Evolutionary conservation across 495 filamentous ascomycete genomes (phyloP), one percentile per base, ranked within the genome.

Genomic region (Bryoglossum gracile): DNA sequence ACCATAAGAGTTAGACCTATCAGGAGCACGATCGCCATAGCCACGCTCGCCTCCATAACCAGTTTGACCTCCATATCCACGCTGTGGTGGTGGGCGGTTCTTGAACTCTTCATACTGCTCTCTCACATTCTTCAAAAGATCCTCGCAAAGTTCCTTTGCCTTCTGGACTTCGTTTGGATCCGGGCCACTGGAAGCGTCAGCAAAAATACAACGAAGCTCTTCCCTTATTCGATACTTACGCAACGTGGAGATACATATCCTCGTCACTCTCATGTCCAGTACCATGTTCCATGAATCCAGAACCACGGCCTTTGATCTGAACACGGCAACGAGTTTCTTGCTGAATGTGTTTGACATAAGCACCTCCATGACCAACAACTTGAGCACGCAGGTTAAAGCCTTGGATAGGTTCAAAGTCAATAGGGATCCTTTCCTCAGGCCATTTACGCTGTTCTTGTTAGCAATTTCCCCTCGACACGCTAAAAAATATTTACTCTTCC

Each of bases 371-470:
- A 16, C 92, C 92, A 43, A 98, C 92, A 36, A 98, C 89, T 58
- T 95, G 87, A 36, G 92, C 92, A 47, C 92, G 81, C 35, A 97
- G 73, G 54, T 98, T 98, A 69, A 98, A 98, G n/a, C 92, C 92
- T 17, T 82, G 86, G 38, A 95, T 79, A 1, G 89, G 84, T 51
- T 97, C 91, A 22, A 98, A 81, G 45, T 83, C 78, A 51, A 97
- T 87, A 8, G 88, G 81, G 50, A 98, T 94, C 49, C 83, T 85
- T 65, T 95, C 89, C 59, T 96, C 91, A 6, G 92, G 92, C 92
- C 92, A 97, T 88, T 96, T 96, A 56, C 90, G 89, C 87, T 95
- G 55, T 60, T 54, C 64, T 21, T 69, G 48, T 44, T 26, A 48
- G 34, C 5, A 25, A 21, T 4, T 8, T 17, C 0, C 3, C 8